These are phyloP conservation scores for Saturnispora serradocipensis DNA, from an alignment of 805 yeast species.

Conservation along the genomic window DNA sequence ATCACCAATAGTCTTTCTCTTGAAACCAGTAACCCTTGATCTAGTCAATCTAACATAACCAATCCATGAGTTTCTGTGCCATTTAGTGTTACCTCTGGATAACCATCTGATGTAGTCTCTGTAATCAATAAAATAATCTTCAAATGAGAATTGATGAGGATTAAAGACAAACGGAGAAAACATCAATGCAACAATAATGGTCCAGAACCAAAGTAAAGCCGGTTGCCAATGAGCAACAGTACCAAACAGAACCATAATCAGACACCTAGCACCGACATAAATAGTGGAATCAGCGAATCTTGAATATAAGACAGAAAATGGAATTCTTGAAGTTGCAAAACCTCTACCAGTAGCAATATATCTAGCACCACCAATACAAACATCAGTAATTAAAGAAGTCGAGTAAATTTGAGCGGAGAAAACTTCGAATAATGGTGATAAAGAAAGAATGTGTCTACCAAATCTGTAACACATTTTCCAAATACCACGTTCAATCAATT, in stretches of 20 bases:
- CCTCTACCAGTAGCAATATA: conserved; percentile 84
- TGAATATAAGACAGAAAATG: conserved; percentile 55
- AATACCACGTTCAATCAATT: conserved; percentile 71
- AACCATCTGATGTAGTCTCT: conserved; percentile 58
- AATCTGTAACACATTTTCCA: conserved; percentile 69
- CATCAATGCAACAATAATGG: conserved; percentile 54
- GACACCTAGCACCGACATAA: conserved; percentile 50
- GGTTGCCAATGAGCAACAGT: conserved; percentile 55
- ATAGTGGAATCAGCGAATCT: conserved; percentile 62
- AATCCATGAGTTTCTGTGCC: conserved; percentile 72
- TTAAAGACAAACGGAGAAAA: conserved; percentile 68
- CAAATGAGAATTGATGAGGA: conserved; percentile 66
- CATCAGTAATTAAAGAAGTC: conserved; percentile 58
- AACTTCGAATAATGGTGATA: conserved; percentile 77
- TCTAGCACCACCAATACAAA: conserved; percentile 79
- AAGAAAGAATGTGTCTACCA: conserved; percentile 54
- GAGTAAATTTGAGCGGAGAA: conserved; percentile 76
- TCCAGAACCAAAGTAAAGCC: conserved; percentile 61
- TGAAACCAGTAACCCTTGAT: conserved; percentile 49
- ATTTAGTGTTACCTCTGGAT: conserved; percentile 63
- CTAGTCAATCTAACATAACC: conserved; percentile 57
- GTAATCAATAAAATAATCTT: conserved; percentile 61
- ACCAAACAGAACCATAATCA: conserved; percentile 45
- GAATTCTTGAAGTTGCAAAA: conserved; percentile 65
- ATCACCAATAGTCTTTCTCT: conserved; percentile 61